Evolutionary conservation across 805 yeast genomes (phyloP), one percentile per base, ranked within the genome.

Genomic region (Saccharomyces mikatae): DNA sequence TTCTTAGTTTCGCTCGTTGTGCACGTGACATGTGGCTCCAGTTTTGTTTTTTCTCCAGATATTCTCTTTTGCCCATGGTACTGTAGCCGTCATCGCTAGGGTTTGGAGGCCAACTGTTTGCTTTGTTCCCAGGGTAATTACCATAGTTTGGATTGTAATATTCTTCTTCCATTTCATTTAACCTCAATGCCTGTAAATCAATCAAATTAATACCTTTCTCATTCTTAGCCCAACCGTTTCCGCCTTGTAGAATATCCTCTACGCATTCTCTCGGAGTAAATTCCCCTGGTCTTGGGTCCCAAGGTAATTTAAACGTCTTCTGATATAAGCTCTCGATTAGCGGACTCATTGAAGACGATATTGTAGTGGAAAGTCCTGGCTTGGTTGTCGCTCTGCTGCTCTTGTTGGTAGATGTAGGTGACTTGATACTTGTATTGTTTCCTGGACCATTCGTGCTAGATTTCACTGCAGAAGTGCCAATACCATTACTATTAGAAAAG

Each of bases 161-260:
- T 32, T 59, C 63, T 11, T 49, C 46, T 50, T 66, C 72, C 51
- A 63, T 22, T 49, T 68, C 70, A 17, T 62, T 58, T 32, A 68
- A 48, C 47, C 60, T 58, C 46, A 68, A 55, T 5, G 71, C 69
- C 44, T 68, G 69, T 21, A 68, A 54, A 56, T 69, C 72, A 26
- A 69, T 64, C 28, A 69, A 47, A 47, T 61, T 63, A n/a, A 66
- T 57, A n/a, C 72, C 72, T 30, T 67, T 68, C 50, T 70, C 74
- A 54, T 69, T 69, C 52, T 65, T 68, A 27, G 78, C 80, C 84
- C 84, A 84, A 2, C 89, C 94, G 51, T 80, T 79, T 0, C 88
- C 87, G 30, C 87, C 86, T 29, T 79, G 76, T 54, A 88, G 78
- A 2, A 91, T 86, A 67, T 89, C 95, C 31, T 82, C 82, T 10